These are phyloP conservation scores for Apodospora peruviana DNA, from an alignment of 495 filamentous ascomycete species.

Conservation along the genomic window DNA sequence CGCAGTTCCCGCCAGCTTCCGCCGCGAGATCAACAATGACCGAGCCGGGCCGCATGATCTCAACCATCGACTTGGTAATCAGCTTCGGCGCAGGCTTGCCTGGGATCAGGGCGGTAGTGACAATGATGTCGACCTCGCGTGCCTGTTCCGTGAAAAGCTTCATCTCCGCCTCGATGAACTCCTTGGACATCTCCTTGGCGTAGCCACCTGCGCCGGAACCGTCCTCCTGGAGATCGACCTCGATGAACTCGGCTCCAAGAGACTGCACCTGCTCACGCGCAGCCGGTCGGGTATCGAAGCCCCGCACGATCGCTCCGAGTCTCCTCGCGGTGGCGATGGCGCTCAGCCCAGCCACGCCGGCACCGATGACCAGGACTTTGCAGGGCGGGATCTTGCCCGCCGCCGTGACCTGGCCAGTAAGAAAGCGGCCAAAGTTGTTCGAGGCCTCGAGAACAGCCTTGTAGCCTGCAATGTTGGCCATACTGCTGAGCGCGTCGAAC, in stretches of 20 bases:
- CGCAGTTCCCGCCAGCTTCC: slow-evolving; percentile 77
- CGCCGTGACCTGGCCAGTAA: slow-evolving; percentile 79
- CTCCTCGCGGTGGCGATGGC: slow-evolving; percentile 75
- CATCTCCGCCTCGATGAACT: slow-evolving; percentile 85
- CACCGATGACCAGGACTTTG: slow-evolving; percentile 78
- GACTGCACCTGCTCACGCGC: slow-evolving; percentile 81
- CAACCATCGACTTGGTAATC: slow-evolving; percentile 72
- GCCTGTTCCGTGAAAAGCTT: slow-evolving; percentile 78
- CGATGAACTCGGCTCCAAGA: slow-evolving; percentile 76
- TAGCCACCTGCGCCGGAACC: slow-evolving; percentile 77
- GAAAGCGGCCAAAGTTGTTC: slow-evolving; percentile 74
- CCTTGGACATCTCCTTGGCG: slow-evolving; percentile 82
- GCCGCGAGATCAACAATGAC: slow-evolving; percentile 77
- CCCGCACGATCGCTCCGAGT: slow-evolving; percentile 77
- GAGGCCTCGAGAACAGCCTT: slow-evolving; percentile 79
- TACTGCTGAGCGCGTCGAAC: slow-evolving; percentile 76
- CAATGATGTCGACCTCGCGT: slow-evolving; percentile 78
- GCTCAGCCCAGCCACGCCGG: slow-evolving; percentile 74
- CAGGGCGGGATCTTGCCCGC: slow-evolving; percentile 77
- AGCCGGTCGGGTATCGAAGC: slow-evolving; percentile 74
- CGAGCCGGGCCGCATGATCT: slow-evolving; percentile 75
- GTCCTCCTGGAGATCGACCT: slow-evolving; percentile 78
- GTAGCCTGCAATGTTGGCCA: slow-evolving; percentile 86
- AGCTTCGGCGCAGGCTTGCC: slow-evolving; percentile 70
- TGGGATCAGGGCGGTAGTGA: slow-evolving; percentile 78